These are phyloP conservation scores for Grosmannia serpens DNA, from an alignment of 2,329 filamentous ascomycete genomes.

Conservation along the genomic window DNA sequence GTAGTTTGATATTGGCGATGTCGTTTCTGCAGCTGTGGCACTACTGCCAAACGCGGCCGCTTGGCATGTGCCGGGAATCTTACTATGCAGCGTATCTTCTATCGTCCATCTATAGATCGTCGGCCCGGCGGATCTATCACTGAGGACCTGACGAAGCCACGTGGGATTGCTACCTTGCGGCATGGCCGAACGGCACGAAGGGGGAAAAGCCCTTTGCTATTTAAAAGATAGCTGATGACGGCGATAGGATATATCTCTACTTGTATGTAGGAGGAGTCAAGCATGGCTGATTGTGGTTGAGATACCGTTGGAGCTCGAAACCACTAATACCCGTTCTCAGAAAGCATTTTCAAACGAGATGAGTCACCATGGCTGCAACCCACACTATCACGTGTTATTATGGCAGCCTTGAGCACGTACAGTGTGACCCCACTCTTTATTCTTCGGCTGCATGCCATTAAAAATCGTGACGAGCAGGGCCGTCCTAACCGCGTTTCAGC, in stretches of 20 bases:
- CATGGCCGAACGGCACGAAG: background rate
- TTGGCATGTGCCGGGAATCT: background rate
- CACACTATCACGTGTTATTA: background rate
- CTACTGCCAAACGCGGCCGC: no score
- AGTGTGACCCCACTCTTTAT: background rate
- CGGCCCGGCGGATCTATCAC: constrained; percentile 3
- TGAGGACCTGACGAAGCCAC: constrained; percentile 6
- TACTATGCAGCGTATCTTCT: background rate
- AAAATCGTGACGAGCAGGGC: background rate
- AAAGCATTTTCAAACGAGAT: no score
- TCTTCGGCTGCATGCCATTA: background rate
- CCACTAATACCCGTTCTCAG: no score
- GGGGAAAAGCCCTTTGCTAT: background rate
- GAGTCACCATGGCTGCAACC: no score
- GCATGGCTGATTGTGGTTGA: no score
- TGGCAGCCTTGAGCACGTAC: no score
- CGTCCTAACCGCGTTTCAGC: background rate
- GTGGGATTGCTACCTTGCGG: background rate
- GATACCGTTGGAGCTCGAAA: no score
- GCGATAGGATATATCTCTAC: no score
- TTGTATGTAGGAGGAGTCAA: no score
- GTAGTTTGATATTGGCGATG: background rate
- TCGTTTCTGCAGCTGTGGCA: background rate
- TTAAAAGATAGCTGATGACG: no score
- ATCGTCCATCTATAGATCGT: constrained; percentile 8